A percentile compares a stretch with the other conserved stretches of the same genome.
Evolutionary conservation across 345 rosid genomes (phyloP).

Genomic region (Hypericum perforatum): DNA sequence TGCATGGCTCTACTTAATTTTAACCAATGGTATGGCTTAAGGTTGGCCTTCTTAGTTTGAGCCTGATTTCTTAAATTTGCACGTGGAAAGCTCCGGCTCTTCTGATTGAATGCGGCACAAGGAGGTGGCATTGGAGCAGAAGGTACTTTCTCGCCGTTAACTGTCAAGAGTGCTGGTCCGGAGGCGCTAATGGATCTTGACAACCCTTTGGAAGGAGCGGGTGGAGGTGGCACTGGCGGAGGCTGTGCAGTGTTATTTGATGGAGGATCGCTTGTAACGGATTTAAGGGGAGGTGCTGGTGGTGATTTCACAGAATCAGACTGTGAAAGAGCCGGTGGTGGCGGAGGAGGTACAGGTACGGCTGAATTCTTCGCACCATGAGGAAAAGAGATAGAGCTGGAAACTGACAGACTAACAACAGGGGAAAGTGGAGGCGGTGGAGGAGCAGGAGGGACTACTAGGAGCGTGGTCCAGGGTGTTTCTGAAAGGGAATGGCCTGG

Average conservation of each 20-base stretch:
- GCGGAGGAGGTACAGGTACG: conserved; percentile 31
- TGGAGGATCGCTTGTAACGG: conserved; percentile 14
- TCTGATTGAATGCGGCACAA: conserved; percentile 27
- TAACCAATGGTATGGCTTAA: conserved; percentile 85
- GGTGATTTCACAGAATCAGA: conserved; percentile 22
- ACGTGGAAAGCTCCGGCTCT: conserved; percentile 42
- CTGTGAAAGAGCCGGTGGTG: conserved; percentile 29
- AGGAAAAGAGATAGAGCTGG: conserved; percentile 16
- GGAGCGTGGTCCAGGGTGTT: conserved; percentile 8
- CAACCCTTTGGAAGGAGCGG: conserved; percentile 35
- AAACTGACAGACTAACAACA: background rate
- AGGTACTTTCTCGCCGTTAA: conserved; percentile 42
- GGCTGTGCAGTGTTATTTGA: conserved; percentile 9
- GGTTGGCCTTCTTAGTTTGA: conserved; percentile 52
- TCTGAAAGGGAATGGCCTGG: conserved; percentile 1
- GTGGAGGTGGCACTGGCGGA: conserved; percentile 58
- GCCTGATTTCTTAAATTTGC: conserved; percentile 30
- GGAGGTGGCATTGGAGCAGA: conserved; percentile 59
- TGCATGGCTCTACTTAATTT: conserved; percentile 79
- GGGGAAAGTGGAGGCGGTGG: conserved; percentile 12
- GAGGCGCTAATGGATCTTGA: conserved; percentile 16
- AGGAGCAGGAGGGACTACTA: conserved; percentile 21
- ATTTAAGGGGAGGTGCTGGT: conserved; percentile 23
- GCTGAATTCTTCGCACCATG: conserved; percentile 12
- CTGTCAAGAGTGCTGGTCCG: conserved; percentile 25